Conservation (phyloP, 371 early-diverging fungal species). For the Mortierella sp. region DNA sequence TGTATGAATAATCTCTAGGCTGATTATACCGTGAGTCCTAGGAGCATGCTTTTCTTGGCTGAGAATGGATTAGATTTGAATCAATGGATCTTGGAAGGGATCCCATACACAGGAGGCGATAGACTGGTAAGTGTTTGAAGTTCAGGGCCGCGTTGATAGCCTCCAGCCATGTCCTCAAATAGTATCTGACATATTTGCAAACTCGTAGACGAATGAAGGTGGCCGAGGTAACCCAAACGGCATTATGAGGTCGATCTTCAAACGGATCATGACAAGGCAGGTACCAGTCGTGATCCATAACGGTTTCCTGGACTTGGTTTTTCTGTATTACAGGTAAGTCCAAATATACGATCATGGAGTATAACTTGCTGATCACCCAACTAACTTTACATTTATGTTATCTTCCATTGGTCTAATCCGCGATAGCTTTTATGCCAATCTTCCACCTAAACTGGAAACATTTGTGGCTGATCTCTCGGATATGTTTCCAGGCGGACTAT, state of each 20-base stretch:
- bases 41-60: constrained; percentile 81
- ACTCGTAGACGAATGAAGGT: constrained; percentile 38
- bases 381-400: neutral
- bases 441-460: constrained; percentile 76
- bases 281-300: constrained; percentile 89
- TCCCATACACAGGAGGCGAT: constrained; percentile 75
- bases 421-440: constrained; percentile 74
- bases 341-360: neutral
- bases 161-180: neutral
- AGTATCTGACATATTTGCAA: neutral
- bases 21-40: constrained; percentile 69
- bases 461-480: constrained; percentile 81
- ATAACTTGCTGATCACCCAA: neutral
- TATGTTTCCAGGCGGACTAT: constrained; percentile 87
- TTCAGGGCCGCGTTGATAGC: no score
- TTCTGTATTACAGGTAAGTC: constrained; percentile 78
- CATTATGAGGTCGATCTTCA: constrained; percentile 65
- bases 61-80: constrained; percentile 89
- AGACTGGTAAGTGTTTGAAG: constrained; percentile 41
- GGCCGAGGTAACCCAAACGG: constrained; percentile 49
- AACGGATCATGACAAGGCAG: constrained; percentile 46
- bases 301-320: constrained; percentile 91
- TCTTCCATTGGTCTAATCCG: neutral
- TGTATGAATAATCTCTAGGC: constrained; percentile 16
- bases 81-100: constrained; percentile 77